phyloP scores from a whole-genome alignment of 75 land plant species.

The Selaginella tamariscina region DNA sequence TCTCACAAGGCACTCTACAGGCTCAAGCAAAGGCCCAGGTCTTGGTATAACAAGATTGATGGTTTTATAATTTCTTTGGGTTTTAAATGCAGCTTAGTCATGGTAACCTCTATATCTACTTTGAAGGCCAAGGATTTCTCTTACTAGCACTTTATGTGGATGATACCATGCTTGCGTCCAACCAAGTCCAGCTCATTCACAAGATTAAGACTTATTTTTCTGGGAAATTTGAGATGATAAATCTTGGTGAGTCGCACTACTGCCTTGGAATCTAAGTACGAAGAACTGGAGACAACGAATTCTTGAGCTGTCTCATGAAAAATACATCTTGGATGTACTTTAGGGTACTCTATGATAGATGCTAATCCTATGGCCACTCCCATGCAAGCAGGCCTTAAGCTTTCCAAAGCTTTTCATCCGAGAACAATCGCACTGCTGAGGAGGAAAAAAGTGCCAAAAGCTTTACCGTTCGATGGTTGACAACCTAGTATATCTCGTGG shows the following conservation, averaged over 20 bases:
- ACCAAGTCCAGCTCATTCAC: too few relatives aligned
- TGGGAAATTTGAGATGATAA: constrained; percentile 2
- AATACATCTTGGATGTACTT: background rate
- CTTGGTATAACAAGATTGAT: background rate
- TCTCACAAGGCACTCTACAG: too few relatives aligned
- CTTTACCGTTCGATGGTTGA: background rate
- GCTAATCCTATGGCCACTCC: background rate
- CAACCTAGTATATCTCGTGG: background rate
- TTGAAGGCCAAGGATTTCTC: background rate
- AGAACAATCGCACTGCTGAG: background rate
- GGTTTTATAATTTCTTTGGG: background rate
- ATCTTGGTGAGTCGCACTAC: constrained; percentile 1
- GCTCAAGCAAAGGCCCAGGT: too few relatives aligned
- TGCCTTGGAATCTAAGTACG: background rate
- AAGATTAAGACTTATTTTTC: background rate
- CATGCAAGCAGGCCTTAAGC: constrained; percentile 1
- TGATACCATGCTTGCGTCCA: too few relatives aligned
- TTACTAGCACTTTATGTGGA: background rate
- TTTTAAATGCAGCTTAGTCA: too few relatives aligned
- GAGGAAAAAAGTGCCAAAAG: background rate
- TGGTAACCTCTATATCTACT: background rate
- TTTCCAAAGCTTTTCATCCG: background rate
- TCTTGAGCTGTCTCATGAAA: background rate
- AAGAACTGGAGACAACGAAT: background rate
- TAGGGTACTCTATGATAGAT: too few relatives aligned